These are phyloP conservation scores for Penicillium brasilianum DNA, from an alignment of 2,329 filamentous ascomycete species.

Conservation along the genomic window DNA sequence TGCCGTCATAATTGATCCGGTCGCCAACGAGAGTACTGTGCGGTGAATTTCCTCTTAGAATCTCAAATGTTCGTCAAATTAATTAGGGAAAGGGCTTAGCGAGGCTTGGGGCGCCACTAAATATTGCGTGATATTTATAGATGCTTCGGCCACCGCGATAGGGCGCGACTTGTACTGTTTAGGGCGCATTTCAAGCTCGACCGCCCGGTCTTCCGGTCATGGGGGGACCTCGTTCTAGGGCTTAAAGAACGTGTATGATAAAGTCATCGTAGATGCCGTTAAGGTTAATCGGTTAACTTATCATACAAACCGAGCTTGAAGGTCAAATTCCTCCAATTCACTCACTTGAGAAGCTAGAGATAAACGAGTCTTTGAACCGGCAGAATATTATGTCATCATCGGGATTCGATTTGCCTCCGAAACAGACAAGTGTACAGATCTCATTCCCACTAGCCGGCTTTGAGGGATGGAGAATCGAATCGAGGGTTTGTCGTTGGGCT, in stretches of 20 bases:
- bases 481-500: too few species aligned
- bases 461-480: background rate
- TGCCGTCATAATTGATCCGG: conserved; percentile 7
- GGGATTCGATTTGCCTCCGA: background rate
- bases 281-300: too few species aligned
- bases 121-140: background rate
- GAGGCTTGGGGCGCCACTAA: background rate
- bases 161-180: too few species aligned
- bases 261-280: background rate
- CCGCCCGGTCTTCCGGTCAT: background rate
- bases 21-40: background rate
- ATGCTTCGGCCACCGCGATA: background rate
- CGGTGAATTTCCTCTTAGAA: background rate
- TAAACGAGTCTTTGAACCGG: background rate
- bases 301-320: background rate
- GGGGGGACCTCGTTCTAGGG: background rate
- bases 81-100: background rate
- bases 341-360: background rate
- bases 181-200: background rate
- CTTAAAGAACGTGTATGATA: background rate
- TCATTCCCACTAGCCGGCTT: background rate
- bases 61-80: background rate
- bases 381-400: background rate
- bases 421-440: background rate
- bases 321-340: background rate